Base-by-base conservation (phyloP, 176 grass and related monocot genomes). In the Tuctoria greenei region DNA sequence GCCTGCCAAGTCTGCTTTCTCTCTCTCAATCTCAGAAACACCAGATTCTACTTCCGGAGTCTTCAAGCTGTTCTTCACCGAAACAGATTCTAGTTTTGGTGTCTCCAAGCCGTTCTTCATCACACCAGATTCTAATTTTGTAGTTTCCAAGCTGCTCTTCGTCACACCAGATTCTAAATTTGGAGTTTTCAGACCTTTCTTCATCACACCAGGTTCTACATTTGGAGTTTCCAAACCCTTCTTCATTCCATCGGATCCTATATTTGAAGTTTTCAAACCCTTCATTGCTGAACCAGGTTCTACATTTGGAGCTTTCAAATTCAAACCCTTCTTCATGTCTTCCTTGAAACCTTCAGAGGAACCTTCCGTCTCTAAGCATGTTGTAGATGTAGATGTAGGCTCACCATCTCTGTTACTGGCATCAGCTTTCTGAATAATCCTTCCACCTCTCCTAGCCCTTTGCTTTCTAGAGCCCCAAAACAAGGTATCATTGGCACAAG, bases 401-500 rank as follows among this genome's bases (percentile, higher is more conserved):
- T 90, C 85, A 41, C 67, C 67, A 76, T 79, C 84, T 77, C 64
- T 72, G 49, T 15, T 38, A 83, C 45, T 68, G 40, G 78, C 64
- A 76, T 60, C 61, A 78, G 45, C 66, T 71, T 81, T 81, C 6
- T 26, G 7, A 81, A 54, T 20, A 43, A 15, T 34, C 68, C 42
- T 85, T 72, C 87, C 85, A 77, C 68, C 77, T 71, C 93, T 89
- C 60, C 61, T 61, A 42, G 84, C 87, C 64, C 93, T 93, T 83
- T 84, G 92, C 87, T 90, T 96, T 87, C 78, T 89, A 52, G 83
- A 81, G 4, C 81, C 86, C 80, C 87, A 63, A 31, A 31, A 31
- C 31, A 31, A 31, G 31, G 1, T 31, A 31, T 31, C 31, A 31
- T 31, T 31, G 31, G 31, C 31, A 31, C 2, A 3, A 2, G 46